Conservation (phyloP, 352 stramenopile genomes). For the Pythium coloratum region DNA sequence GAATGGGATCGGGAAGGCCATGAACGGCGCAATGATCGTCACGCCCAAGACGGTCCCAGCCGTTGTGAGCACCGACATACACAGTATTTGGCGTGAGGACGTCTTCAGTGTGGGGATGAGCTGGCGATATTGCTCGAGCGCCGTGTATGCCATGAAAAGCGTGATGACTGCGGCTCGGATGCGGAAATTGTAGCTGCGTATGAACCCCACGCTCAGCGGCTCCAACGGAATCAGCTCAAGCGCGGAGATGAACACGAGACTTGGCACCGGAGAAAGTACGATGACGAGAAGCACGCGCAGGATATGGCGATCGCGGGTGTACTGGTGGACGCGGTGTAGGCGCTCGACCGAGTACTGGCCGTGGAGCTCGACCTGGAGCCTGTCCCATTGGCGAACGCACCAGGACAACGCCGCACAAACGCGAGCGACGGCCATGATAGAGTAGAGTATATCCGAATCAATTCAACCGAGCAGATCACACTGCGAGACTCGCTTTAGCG, state of each 20-base stretch:
- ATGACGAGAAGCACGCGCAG: background rate
- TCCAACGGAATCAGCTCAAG: constrained; percentile 7
- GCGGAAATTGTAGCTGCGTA: constrained; percentile 8
- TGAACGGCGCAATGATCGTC: background rate
- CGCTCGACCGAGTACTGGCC: constrained; percentile 19
- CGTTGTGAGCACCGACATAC: background rate
- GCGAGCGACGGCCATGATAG: background rate
- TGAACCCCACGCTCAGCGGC: background rate
- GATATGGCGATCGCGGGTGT: background rate
- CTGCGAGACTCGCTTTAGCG: background rate
- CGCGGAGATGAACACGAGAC: constrained; percentile 4
- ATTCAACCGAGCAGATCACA: no score
- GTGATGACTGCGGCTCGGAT: background rate
- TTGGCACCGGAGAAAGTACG: background rate
- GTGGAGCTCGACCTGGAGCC: constrained; percentile 18
- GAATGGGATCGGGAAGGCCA: constrained; percentile 19
- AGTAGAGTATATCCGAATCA: no score
- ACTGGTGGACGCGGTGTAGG: constrained; percentile 5
- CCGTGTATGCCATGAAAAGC: constrained; percentile 6
- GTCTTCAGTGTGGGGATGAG: constrained; percentile 7
- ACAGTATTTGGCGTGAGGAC: constrained; percentile 7
- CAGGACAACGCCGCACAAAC: background rate
- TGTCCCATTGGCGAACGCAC: constrained; percentile 5
- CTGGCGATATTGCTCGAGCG: constrained; percentile 10
- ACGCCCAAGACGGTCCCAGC: background rate